Percentiles rank a stretch among this genome's conserved stretches.
These are phyloP conservation scores for Gamarada debralockiae DNA, from an alignment of 495 filamentous ascomycete species.

Conservation along the genomic window DNA sequence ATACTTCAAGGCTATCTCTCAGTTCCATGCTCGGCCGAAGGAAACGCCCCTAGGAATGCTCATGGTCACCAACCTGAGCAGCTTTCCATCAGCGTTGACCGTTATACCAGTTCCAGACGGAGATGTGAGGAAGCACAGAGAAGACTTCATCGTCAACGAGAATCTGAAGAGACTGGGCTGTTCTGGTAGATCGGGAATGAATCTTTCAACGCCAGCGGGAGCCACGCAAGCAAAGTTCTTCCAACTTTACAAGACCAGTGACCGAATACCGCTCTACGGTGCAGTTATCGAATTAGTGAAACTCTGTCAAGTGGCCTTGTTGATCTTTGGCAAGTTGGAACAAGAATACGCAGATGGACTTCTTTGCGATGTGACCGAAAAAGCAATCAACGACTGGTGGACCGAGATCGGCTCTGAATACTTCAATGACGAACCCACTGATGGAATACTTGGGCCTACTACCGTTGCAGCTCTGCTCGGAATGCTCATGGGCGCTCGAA, in stretches of 20 bases:
- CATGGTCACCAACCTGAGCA: conserved; percentile 90
- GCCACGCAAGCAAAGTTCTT: conserved; percentile 90
- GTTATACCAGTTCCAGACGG: conserved; percentile 87
- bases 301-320: conserved; percentile 83
- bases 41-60: conserved; percentile 80
- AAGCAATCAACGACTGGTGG: conserved; percentile 94
- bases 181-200: conserved; percentile 83
- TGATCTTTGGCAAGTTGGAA: conserved; percentile 81
- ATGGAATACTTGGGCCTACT: conserved; percentile 88
- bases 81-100: conserved; percentile 84
- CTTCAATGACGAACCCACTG: conserved; percentile 86
- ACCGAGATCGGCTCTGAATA: conserved; percentile 85
- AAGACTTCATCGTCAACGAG: conserved; percentile 92
- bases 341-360: conserved; percentile 91
- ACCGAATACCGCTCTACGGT: conserved; percentile 68
- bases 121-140: conserved; percentile 73
- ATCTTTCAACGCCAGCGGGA: conserved; percentile 65
- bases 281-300: conserved; percentile 89
- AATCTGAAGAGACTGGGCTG: conserved; percentile 90
- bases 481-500: conserved; percentile 83
- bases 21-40: conserved; percentile 77
- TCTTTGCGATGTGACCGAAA: conserved; percentile 90
- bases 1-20: conserved; percentile 82
- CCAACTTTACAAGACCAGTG: conserved; percentile 82
- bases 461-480: conserved; percentile 88